phyloP scores from a whole-genome alignment of 805 yeast species.

The Hanseniaspora nectarophila region DNA sequence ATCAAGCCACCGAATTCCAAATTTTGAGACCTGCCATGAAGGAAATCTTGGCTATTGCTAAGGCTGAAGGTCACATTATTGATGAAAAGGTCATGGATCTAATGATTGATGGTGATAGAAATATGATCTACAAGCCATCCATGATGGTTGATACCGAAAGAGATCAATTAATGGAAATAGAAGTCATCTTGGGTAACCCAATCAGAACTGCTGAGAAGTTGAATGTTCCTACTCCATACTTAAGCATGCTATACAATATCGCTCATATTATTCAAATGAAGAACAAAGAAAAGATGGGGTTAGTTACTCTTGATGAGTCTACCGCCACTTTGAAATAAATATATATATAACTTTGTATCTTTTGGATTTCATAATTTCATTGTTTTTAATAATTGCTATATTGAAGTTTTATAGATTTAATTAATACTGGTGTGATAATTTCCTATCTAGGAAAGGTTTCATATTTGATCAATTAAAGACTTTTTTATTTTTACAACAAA shows the following conservation, averaged over 20 bases:
- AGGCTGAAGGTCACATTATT: conserved; percentile 50
- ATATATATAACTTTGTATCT: too few relatives aligned
- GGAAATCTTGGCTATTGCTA: conserved; percentile 55
- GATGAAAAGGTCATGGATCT: conserved; percentile 38
- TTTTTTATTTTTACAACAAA: too few relatives aligned
- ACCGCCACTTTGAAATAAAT: not conserved
- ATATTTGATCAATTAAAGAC: not conserved
- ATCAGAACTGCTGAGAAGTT: conserved; percentile 38
- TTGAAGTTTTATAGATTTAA: too few relatives aligned
- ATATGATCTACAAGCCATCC: conserved; percentile 52
- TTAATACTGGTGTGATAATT: too few relatives aligned
- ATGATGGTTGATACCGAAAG: conserved; percentile 60
- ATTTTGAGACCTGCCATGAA: conserved; percentile 50
- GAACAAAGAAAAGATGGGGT: conserved; percentile 46
- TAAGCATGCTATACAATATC: conserved; percentile 45
- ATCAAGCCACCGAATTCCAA: conserved; percentile 47
- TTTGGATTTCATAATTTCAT: too few relatives aligned
- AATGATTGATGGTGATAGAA: conserved; percentile 49
- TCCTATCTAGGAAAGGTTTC: not conserved
- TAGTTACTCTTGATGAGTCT: conserved; percentile 24
- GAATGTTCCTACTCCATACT: conserved; percentile 47
- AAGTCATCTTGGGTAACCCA: conserved; percentile 59
- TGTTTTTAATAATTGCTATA: too few relatives aligned
- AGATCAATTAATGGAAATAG: conserved; percentile 58
- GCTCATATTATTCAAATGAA: conserved; percentile 51